phyloP scores from a whole-genome alignment of 129 eudicot species.

The Saposhnikovia divaricata region DNA sequence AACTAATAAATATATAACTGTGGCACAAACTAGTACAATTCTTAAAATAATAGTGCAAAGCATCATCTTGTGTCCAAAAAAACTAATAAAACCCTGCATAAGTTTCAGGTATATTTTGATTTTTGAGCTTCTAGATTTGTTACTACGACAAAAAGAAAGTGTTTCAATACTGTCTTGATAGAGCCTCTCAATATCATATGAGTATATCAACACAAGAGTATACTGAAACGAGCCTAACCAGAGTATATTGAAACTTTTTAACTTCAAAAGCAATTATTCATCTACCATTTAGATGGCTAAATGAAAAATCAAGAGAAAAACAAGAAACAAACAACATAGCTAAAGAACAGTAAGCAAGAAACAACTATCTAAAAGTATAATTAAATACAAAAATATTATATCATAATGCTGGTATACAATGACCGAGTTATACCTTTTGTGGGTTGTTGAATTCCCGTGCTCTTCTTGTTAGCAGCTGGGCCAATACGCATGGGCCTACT shows the following conservation, averaged over 20 bases:
- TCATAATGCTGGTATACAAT: not conserved
- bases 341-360: not conserved
- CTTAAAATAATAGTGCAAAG: too few relatives aligned
- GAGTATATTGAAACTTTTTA: not conserved
- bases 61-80: too few relatives aligned
- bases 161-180: too few relatives aligned
- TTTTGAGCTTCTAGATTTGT: too few relatives aligned
- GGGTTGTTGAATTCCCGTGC: conserved; percentile 41
- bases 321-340: conserved; percentile 3
- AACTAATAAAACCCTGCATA: too few relatives aligned
- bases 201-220: too few relatives aligned
- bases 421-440: conserved; percentile 35
- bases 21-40: too few relatives aligned
- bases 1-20: too few relatives aligned
- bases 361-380: not conserved
- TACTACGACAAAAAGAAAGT: too few relatives aligned
- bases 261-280: conserved; percentile 9
- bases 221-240: conserved; percentile 21
- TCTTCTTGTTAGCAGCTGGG: conserved; percentile 82
- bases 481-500: conserved; percentile 93
- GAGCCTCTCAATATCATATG: too few relatives aligned
- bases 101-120: too few relatives aligned
- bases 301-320: conserved; percentile 8
- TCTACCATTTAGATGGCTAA: conserved; percentile 5
- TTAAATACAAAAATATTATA: not conserved